Base-by-base conservation (phyloP, 2,329 filamentous ascomycete genomes). In the Akanthomyces muscarius region DNA sequence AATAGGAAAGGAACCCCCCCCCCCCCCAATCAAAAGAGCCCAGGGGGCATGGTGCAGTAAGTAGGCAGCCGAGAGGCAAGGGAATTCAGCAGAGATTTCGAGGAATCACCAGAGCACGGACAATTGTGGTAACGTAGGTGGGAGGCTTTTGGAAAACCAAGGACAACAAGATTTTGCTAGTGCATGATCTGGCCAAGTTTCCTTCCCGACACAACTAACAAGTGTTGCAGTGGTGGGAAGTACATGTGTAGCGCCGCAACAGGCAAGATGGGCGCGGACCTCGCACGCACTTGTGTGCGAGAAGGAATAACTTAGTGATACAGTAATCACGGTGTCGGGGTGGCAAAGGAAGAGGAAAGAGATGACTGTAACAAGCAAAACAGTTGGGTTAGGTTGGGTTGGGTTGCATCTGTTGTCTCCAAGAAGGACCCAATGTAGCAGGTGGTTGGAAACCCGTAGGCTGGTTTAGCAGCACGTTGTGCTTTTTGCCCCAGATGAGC, bases 201-300 rank as follows among this genome's bases (percentile, higher is more conserved):
- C n/a, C 13, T 48, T 38, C 23, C 13, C 4, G 21, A 6, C 44
- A 11, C 52, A 33, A 30, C 28, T 21, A 44, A 16, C 14, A 14
- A 7, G 33, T 50, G 36, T 44, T 36, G 56, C 33, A 50, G 56
- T 28, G 56, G 21, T 50, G 33, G 33, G 16, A 50, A n/a, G 21
- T 14, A 28, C 10, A 8, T 23, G 11, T 10, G 16, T 8, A 7
- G 7, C 30, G n/a, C 56, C 7, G 33, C 33, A 59, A 50, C 1
- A 58, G 55, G 55, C 28, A 48, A 48, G 42, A 58, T 58, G 28
- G n/a, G 42, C 55, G 21, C 21, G n/a, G 36, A 44, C 21, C 11
- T 55, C 13, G 50, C 23, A 33, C 28, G 28, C 28, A 21, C 30
- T n/a, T 33, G 50, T 16, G 48, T 3, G 50, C 16, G 28, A 33